Conservation (phyloP, 2,329 filamentous ascomycete species). For the Claviceps pusilla region DNA sequence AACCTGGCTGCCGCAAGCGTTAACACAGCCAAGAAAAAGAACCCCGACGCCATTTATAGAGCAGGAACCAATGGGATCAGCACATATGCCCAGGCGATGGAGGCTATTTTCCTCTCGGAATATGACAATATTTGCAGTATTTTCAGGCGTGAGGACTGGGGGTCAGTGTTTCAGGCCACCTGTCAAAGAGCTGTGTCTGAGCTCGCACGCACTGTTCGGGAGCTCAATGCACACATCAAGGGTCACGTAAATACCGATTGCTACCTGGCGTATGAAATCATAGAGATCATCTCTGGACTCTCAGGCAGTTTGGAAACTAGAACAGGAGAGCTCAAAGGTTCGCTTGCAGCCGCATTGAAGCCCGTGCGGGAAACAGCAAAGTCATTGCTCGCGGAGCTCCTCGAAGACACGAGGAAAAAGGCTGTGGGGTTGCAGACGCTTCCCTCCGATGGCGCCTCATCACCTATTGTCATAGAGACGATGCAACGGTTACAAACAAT, state of each 20-base stretch:
- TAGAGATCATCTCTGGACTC: conserved; percentile 71
- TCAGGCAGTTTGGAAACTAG: conserved; percentile 66
- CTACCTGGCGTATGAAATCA: conserved; percentile 87
- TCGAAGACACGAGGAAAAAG: conserved; percentile 68
- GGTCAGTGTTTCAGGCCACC: conserved; percentile 60
- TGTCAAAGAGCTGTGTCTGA: conserved; percentile 66
- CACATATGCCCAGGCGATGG: conserved; percentile 74
- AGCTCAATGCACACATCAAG: conserved; percentile 83
- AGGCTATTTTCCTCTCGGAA: conserved; percentile 74
- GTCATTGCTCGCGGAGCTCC: conserved; percentile 62
- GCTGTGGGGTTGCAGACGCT: conserved; percentile 51
- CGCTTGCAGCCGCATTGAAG: conserved; percentile 72
- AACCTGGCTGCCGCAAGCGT: conserved; percentile 80
- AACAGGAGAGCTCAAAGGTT: conserved; percentile 71
- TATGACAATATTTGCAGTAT: conserved; percentile 82
- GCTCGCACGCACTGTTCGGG: conserved; percentile 70
- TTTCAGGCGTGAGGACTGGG: conserved; percentile 76
- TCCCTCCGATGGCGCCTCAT: conserved; percentile 61
- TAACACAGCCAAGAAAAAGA: conserved; percentile 68
- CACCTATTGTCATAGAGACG: conserved; percentile 66
- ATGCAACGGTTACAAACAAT: conserved; percentile 78
- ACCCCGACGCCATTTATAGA: conserved; percentile 68
- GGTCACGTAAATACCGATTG: conserved; percentile 78
- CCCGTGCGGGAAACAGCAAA: conserved; percentile 89
- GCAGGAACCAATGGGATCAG: conserved; percentile 83